These are phyloP conservation scores for Erythrobasidium yunnanense DNA, from an alignment of 768 basidiomycete genomes.

Conservation along the genomic window DNA sequence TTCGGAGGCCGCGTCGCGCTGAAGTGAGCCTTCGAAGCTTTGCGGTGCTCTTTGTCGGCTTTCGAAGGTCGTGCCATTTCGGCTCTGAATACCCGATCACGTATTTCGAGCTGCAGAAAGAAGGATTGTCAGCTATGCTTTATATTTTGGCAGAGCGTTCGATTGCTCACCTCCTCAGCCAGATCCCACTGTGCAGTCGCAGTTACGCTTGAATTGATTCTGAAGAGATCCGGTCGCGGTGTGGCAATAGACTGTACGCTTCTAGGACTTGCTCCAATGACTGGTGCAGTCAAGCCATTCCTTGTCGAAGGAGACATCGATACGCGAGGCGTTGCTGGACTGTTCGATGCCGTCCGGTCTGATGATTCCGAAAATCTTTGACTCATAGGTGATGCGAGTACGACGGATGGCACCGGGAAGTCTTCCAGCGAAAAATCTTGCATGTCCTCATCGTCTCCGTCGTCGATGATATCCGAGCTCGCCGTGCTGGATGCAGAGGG, in stretches of 20 bases:
- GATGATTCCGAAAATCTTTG: neutral
- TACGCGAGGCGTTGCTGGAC: too few species aligned
- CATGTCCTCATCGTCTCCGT: constrained; percentile 9
- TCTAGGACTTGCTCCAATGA: neutral
- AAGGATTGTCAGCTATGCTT: neutral
- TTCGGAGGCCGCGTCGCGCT: neutral
- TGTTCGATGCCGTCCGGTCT: neutral
- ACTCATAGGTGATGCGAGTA: neutral
- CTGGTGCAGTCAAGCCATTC: neutral
- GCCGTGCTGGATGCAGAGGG: neutral
- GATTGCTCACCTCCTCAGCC: neutral
- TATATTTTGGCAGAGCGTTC: constrained; percentile 7
- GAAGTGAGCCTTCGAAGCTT: neutral
- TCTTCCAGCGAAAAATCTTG: constrained; percentile 1
- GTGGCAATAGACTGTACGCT: neutral
- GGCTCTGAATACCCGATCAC: constrained; percentile 22
- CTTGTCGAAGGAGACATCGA: neutral
- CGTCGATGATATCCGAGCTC: constrained; percentile 4
- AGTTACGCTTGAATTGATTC: neutral
- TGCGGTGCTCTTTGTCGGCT: constrained; percentile 6
- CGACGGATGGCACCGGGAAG: constrained; percentile 21
- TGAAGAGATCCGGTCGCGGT: neutral
- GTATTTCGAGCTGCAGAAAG: constrained; percentile 10
- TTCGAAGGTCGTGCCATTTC: neutral
- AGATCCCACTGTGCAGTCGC: neutral